Percentiles rank a stretch among this genome's conserved stretches.
Evolutionary conservation across 148 eudicot genomes (phyloP).

Genomic region (Oxyria digyna): DNA sequence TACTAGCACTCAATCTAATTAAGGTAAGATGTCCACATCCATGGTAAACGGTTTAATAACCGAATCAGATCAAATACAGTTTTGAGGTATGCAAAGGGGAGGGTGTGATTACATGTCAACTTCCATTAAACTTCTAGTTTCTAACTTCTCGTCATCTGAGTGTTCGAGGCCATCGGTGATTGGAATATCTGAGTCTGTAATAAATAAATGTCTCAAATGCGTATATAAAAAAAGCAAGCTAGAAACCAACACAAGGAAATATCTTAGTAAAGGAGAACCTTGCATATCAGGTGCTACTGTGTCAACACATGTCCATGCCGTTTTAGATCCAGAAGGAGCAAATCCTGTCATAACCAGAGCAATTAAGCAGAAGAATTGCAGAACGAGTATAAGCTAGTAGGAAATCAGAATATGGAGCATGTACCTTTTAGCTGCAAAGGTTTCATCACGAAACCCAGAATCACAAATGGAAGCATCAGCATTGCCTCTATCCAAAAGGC

Average conservation of each 20-base stretch:
- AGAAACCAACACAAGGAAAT: not conserved
- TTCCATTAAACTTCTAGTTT: not conserved
- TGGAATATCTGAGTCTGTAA: not conserved
- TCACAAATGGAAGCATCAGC: conserved; percentile 76
- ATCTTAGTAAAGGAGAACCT: conserved; percentile 15
- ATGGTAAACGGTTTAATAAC: not conserved
- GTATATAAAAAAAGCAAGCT: not conserved
- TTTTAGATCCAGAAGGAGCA: conserved; percentile 20
- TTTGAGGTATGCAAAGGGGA: not conserved
- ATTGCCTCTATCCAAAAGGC: conserved; percentile 70
- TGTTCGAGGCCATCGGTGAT: not conserved
- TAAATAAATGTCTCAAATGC: not conserved
- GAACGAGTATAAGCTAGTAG: not conserved
- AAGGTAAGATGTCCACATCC: not conserved
- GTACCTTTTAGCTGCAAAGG: conserved; percentile 78
- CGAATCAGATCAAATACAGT: not conserved
- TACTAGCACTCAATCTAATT: not conserved
- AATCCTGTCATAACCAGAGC: conserved; percentile 29
- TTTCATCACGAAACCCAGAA: conserved; percentile 75
- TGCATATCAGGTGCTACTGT: conserved; percentile 19
- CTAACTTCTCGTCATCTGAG: not conserved
- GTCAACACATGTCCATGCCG: conserved; percentile 16
- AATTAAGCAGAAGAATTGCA: conserved; percentile 7
- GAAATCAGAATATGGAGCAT: not conserved
- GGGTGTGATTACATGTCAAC: not conserved